Percentiles rank a stretch among this genome's conserved stretches.
phyloP scores from a whole-genome alignment of 345 rosid genomes.

The Eucalyptus grandis region DNA sequence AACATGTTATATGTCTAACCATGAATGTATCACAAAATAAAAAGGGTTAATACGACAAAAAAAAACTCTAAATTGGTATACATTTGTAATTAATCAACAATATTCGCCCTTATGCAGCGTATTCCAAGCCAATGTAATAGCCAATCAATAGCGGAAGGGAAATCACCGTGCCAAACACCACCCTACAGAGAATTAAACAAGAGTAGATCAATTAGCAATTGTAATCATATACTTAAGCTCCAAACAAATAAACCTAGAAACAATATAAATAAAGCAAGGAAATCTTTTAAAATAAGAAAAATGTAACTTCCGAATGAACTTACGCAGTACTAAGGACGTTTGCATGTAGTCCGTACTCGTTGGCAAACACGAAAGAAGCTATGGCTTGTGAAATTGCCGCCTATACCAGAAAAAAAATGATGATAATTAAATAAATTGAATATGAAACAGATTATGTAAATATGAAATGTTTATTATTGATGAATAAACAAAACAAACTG shows the following conservation, averaged over 20 bases:
- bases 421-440: not conserved
- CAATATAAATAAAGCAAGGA: not conserved
- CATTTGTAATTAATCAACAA: not conserved
- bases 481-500: not conserved
- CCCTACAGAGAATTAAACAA: constrained; percentile 24
- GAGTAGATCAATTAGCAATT: not conserved
- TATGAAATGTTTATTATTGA: too few relatives aligned
- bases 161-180: constrained; percentile 59
- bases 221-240: not conserved
- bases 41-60: too few relatives aligned
- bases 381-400: constrained; percentile 34
- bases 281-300: not conserved
- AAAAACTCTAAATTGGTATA: too few relatives aligned
- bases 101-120: not conserved
- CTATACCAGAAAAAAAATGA: not conserved
- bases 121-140: constrained; percentile 16
- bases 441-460: not conserved
- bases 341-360: constrained; percentile 30
- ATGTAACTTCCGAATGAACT: not conserved
- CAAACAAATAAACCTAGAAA: not conserved
- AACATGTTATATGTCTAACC: too few relatives aligned
- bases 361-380: constrained; percentile 29
- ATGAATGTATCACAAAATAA: too few relatives aligned
- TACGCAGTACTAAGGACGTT: constrained; percentile 24
- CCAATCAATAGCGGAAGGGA: constrained; percentile 47